Evolutionary conservation across 2,329 filamentous ascomycete species (phyloP), one percentile per base, ranked within the genome.

Genomic region (Trichothecium roseum): DNA sequence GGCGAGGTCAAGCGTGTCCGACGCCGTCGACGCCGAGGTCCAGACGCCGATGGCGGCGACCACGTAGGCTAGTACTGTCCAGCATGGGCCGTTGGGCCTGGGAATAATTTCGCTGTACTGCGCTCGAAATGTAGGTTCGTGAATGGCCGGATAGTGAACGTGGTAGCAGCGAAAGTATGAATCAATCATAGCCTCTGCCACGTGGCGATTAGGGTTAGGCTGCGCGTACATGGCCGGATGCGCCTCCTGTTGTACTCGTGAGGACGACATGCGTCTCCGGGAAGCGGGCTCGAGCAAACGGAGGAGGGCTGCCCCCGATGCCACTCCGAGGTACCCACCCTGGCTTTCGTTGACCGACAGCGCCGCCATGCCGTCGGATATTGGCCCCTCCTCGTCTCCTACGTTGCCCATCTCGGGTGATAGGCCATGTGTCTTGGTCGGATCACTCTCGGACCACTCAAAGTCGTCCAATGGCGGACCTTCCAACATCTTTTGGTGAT

Each of bases 141-240:
- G 62, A 3, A 69, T 44, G 7, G 68, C 54, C 0, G 64, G 66
- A 37, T 67, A 69, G 18, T 55, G 59, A 15, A 57, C 44, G 40
- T 69, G 63, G 41, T 64, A 67, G 14, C 58, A 48, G 1, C 49
- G 44, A 38, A 69, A 69, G 41, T 66, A 67, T 1, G 59, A 53
- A 30, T 60, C 53, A 9, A 63, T 56, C 37, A 63, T 57, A 18
- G 43, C 37, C 30, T 56, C 52, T 17, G 48, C 38, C 29, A 54
- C 51, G 39, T 48, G 54, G 4, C 48, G 48, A 22, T 56, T 58
- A 2, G 51, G 49, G 8, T 57, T 56, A 3, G 53, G 55, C 16
- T 56, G 54, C 2, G 45, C 37, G 1, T 44, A 41, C 20, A 54
- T 32, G 8, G 43, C 33, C 4, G 42, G 37, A 2, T 35, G 4